These are phyloP conservation scores for Deakozyma indianensis DNA, from an alignment of 805 yeast species.

Conservation along the genomic window DNA sequence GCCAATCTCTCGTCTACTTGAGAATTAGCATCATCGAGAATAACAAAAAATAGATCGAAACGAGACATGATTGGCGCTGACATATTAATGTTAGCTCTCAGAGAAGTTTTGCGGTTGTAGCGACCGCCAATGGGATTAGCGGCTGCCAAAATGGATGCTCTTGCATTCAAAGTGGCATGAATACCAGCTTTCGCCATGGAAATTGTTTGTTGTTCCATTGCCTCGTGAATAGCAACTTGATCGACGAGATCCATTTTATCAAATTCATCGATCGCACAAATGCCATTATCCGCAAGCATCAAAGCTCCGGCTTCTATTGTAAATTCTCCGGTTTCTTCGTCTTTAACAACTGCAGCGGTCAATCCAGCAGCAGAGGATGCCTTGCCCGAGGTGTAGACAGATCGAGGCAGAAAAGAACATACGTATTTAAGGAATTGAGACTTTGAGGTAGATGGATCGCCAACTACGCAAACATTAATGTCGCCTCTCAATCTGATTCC, in stretches of 20 bases:
- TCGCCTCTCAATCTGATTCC: constrained; percentile 95
- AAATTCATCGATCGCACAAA: constrained; percentile 96
- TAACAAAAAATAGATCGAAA: constrained; percentile 88
- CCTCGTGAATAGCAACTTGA: constrained; percentile 98
- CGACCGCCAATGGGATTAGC: constrained; percentile 98
- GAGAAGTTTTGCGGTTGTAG: constrained; percentile 72
- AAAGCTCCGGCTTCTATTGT: constrained; percentile 98
- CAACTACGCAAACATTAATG: constrained; percentile 89
- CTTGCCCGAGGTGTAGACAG: constrained; percentile 94
- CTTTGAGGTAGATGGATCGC: constrained; percentile 95
- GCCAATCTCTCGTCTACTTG: constrained; percentile 82
- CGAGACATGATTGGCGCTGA: constrained; percentile 98
- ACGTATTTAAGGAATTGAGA: constrained; percentile 93
- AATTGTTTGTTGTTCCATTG: constrained; percentile 98
- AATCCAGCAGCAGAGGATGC: constrained; percentile 98
- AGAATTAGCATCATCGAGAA: constrained; percentile 89
- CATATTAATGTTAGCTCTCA: constrained; percentile 82
- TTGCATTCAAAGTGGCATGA: constrained; percentile 92
- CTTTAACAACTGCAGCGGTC: constrained; percentile 95
- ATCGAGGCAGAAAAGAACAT: constrained; percentile 79
- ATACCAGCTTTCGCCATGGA: constrained; percentile 98
- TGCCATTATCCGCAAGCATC: constrained; percentile 96
- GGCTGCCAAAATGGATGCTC: constrained; percentile 95
- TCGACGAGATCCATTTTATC: constrained; percentile 94
- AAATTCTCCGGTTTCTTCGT: constrained; percentile 92